These are phyloP conservation scores for Poronia punctata DNA, from an alignment of 495 filamentous ascomycete genomes.

Conservation along the genomic window DNA sequence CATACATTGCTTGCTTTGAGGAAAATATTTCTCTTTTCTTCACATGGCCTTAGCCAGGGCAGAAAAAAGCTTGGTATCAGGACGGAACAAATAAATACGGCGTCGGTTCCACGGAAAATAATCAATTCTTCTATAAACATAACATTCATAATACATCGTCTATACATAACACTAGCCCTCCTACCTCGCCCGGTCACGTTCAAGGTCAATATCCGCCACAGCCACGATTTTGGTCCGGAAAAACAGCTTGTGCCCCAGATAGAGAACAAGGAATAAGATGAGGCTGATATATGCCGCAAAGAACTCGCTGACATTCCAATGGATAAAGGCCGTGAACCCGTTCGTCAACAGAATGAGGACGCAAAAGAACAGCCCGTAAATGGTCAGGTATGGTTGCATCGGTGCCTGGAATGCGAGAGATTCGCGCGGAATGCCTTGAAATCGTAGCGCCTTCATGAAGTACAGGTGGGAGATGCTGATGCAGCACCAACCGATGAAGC, in stretches of 20 bases:
- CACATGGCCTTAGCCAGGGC: too few species aligned
- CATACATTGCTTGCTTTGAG: too few species aligned
- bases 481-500: constrained; percentile 60
- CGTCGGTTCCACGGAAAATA: too few species aligned
- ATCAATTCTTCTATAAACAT: constrained; percentile 7
- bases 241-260: constrained; percentile 50
- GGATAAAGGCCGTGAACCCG: constrained; percentile 62
- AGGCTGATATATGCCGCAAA: constrained; percentile 57
- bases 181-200: constrained; percentile 17
- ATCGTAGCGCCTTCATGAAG: constrained; percentile 53
- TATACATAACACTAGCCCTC: too few species aligned
- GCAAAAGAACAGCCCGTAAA: constrained; percentile 58
- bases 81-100: too few species aligned
- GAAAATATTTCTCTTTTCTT: too few species aligned
- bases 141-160: not conserved
- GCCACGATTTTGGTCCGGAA: constrained; percentile 20
- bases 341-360: constrained; percentile 59
- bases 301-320: constrained; percentile 51
- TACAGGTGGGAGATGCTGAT: constrained; percentile 53
- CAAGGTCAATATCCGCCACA: constrained; percentile 23
- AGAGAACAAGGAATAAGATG: constrained; percentile 54
- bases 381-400: constrained; percentile 52
- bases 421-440: constrained; percentile 47
- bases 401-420: constrained; percentile 51
- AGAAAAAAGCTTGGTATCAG: too few species aligned